A percentile compares a stretch with the other conserved stretches of the same genome.
These are phyloP conservation scores for Vicia faba DNA, from an alignment of 306 rosid species.

Conservation along the genomic window DNA sequence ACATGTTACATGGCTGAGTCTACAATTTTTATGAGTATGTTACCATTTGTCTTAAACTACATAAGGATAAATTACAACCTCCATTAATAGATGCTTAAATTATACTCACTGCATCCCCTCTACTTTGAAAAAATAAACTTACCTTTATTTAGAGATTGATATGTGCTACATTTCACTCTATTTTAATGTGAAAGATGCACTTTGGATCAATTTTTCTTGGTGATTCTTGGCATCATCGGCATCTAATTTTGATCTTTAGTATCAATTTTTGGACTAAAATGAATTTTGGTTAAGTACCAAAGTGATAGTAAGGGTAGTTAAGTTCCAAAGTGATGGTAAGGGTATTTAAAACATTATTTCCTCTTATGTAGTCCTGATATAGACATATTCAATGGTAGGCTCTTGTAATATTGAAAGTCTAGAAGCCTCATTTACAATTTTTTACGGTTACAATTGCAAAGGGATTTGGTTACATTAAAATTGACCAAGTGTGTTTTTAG, in stretches of 20 bases:
- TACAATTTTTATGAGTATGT: conserved; percentile 16
- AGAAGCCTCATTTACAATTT: too few relatives aligned
- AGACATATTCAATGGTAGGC: too few relatives aligned
- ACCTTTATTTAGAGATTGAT: neutral
- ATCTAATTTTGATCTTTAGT: conserved; percentile 3
- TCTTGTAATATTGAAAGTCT: too few relatives aligned
- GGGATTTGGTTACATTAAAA: too few relatives aligned
- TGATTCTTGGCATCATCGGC: neutral
- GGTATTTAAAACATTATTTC: too few relatives aligned
- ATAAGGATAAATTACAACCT: neutral
- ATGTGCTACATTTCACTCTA: conserved; percentile 6
- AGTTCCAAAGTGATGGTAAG: too few relatives aligned
- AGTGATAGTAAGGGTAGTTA: too few relatives aligned
- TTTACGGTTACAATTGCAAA: too few relatives aligned
- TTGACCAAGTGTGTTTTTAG: too few relatives aligned
- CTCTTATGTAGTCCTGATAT: too few relatives aligned
- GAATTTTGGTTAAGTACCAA: neutral
- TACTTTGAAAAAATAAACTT: neutral
- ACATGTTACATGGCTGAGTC: conserved; percentile 21
- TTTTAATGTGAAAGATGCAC: neutral
- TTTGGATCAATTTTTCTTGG: neutral
- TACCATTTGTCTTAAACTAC: conserved; percentile 2
- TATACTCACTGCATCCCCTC: neutral
- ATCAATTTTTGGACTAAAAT: neutral
- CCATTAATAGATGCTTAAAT: neutral